phyloP scores from a whole-genome alignment of 257 asterid genomes.

The Fraxinus pennsylvanica region DNA sequence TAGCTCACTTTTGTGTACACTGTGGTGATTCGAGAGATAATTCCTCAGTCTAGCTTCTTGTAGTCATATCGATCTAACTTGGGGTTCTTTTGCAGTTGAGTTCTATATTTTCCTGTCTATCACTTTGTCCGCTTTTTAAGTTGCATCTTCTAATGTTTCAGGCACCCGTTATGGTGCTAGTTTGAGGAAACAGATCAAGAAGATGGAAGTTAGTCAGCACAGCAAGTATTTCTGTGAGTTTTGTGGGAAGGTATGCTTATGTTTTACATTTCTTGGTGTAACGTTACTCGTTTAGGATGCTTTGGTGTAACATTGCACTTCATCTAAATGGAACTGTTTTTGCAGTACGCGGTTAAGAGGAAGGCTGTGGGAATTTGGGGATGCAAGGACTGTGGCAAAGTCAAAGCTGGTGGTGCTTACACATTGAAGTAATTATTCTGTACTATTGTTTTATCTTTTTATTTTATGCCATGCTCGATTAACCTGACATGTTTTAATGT shows the following conservation, averaged over 20 bases:
- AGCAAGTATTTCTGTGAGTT: conserved; percentile 56
- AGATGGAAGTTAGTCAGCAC: conserved; percentile 65
- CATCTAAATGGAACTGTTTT: neutral
- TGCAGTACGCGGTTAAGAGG: conserved; percentile 64
- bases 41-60: too few relatives aligned
- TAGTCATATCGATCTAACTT: neutral
- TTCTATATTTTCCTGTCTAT: neutral
- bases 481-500: neutral
- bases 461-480: neutral
- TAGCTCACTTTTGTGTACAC: too few relatives aligned
- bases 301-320: neutral
- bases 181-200: conserved; percentile 61
- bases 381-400: conserved; percentile 64
- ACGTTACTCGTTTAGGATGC: neutral
- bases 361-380: conserved; percentile 76
- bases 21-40: too few relatives aligned
- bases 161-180: conserved; percentile 77
- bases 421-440: conserved; percentile 45
- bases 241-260: conserved; percentile 54
- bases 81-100: neutral
- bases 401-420: conserved; percentile 71
- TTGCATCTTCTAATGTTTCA: conserved; percentile 11
- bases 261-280: neutral
- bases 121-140: neutral
- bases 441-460: neutral